These are phyloP conservation scores for Pseudogymnoascus sp. DNA, from an alignment of 2,329 filamentous ascomycete species.

Conservation along the genomic window DNA sequence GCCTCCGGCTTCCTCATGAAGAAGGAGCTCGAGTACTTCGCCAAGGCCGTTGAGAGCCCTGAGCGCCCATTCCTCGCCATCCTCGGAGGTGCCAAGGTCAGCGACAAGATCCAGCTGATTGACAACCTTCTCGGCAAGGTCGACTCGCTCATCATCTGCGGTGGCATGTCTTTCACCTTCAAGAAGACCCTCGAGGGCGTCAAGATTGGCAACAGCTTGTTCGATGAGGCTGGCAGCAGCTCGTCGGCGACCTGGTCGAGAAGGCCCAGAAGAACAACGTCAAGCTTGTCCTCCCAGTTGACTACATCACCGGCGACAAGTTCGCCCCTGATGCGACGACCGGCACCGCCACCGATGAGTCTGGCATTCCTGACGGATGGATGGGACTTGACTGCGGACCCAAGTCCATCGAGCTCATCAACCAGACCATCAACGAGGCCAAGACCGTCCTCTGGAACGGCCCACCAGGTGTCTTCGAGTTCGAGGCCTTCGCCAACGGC, in stretches of 20 bases:
- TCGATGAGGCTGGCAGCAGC: constrained; percentile 90
- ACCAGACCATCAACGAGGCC: constrained; percentile 76
- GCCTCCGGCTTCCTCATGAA: constrained; percentile 98
- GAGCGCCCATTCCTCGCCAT: constrained; percentile 97
- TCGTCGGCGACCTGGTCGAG: constrained; percentile 76
- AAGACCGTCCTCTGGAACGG: constrained; percentile 99
- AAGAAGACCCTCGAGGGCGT: constrained; percentile 96
- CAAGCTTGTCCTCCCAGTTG: constrained; percentile 87
- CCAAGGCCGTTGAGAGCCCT: constrained; percentile 87
- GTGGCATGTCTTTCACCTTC: constrained; percentile 99
- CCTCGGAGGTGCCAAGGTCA: constrained; percentile 95
- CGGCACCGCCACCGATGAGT: constrained; percentile 74
- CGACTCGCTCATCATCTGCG: constrained; percentile 92
- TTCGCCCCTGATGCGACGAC: constrained; percentile 79
- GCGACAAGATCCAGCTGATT: constrained; percentile 99
- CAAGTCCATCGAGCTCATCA: constrained; percentile 82
- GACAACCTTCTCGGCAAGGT: constrained; percentile 99
- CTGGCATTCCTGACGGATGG: constrained; percentile 94
- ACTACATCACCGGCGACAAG: constrained; percentile 95
- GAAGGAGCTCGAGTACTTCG: constrained; percentile 99
- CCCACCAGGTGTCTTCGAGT: constrained; percentile 93
- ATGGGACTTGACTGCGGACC: constrained; percentile 94
- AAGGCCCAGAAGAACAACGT: constrained; percentile 97
- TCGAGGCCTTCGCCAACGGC: constrained; percentile 85
- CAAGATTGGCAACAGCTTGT: constrained; percentile 83